Base-by-base conservation (phyloP, 1,284 basidiomycete species). In the Uromyces viciae-fabae region DNA sequence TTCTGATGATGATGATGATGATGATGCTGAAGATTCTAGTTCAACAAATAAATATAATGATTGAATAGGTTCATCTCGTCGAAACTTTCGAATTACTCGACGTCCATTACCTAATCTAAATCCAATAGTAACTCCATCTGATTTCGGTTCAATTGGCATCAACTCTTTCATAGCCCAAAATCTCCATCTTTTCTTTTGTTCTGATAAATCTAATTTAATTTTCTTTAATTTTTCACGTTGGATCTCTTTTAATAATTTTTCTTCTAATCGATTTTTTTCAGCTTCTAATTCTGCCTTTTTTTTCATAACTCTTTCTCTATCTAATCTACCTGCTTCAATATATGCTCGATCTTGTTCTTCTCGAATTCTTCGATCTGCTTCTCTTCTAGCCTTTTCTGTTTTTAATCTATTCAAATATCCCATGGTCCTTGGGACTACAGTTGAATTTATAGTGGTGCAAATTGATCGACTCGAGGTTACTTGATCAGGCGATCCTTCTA, bases 321-420 rank as follows among this genome's bases (percentile, higher is more conserved):
- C 77, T 43, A 42, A 36, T 46, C 77, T 22, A 15, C 77, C 77
- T 1, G 77, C 77, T 71, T 79, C 77, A 3, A 25, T 52, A 62
- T 79, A 79, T 9, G 77, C 77, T 8, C 77, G 77, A 71, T 79
- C 68, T 46, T 79, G 77, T 25, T 79, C 68, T 43, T 79, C 77
- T 28, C 66, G 17, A 14, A 79, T 31, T 33, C 77, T 54, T n/a
- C 77, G 46, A 42, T 79, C 68, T n/a, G 77, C 64, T 46, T 56
- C 66, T 25, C 77, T 17, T 28, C 43, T 49, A 11, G 25, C n/a
- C 25, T 72, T 71, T 36, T 79, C 77, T 14, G 49, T 25, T 46
- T 49, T 58, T n/a, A 79, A 42, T 56, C 66, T 46, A 33, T 56
- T 60, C 28, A 79, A 19, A 58, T 69, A 62, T 25, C 36, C 68